Evolutionary conservation across 2,329 filamentous ascomycete species (phyloP).

Genomic region (Cryphonectria naterciae): DNA sequence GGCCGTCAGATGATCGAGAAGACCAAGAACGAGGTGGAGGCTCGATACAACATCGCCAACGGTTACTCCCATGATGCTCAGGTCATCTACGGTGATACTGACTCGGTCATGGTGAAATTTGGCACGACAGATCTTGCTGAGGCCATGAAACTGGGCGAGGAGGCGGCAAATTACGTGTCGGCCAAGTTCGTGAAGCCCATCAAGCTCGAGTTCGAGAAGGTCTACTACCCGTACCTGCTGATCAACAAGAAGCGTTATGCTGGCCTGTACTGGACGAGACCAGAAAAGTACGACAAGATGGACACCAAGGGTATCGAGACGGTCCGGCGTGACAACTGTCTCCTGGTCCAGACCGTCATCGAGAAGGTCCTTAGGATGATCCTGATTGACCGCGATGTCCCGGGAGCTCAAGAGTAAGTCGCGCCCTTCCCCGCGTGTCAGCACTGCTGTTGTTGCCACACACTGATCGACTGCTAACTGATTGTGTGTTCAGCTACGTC

Average conservation of each 20-base stretch:
- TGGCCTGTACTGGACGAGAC: conserved; percentile 95
- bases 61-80: conserved; percentile 93
- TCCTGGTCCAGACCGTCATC: conserved; percentile 94
- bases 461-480: conserved; percentile 33
- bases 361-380: conserved; percentile 96
- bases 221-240: conserved; percentile 95
- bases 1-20: conserved; percentile 99
- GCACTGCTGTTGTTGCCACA: not conserved
- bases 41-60: conserved; percentile 87
- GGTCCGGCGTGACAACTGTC: conserved; percentile 93
- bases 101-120: conserved; percentile 99
- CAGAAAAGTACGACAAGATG: conserved; percentile 98
- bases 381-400: conserved; percentile 87
- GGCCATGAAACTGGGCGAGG: conserved; percentile 93
- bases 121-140: conserved; percentile 84
- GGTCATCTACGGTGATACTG: conserved; percentile 98
- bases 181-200: conserved; percentile 94
- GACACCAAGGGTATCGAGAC: conserved; percentile 99
- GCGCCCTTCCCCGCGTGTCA: not conserved
- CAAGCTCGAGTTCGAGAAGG: conserved; percentile 99
- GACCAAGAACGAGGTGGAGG: conserved; percentile 94
- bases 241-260: conserved; percentile 99
- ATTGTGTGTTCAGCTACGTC: conserved; percentile 70
- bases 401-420: conserved; percentile 88
- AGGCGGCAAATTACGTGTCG: conserved; percentile 87